These are phyloP conservation scores for Neofusicoccum sp. DNA, from an alignment of 2,329 filamentous ascomycete species.

Conservation along the genomic window DNA sequence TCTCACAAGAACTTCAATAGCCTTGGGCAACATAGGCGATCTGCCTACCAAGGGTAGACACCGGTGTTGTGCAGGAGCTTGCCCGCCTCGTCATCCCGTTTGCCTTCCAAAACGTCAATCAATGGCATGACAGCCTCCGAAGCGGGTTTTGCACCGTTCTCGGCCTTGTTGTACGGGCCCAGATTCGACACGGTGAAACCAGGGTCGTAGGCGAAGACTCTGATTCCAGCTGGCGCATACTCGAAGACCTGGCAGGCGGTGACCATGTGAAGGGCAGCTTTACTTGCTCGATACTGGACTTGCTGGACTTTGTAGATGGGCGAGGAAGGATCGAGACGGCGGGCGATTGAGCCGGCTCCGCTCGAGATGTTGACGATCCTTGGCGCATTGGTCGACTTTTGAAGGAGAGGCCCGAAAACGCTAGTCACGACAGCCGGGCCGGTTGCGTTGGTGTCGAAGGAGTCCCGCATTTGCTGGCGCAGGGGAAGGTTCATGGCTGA, in stretches of 20 bases:
- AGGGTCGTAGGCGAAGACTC: slow-evolving; percentile 43
- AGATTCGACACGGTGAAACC: slow-evolving; percentile 43
- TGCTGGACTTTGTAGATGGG: slow-evolving; percentile 32
- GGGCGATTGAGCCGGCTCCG: slow-evolving; percentile 38
- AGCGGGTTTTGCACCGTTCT: slow-evolving; percentile 40
- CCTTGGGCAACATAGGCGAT: too few species aligned
- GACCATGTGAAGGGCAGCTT: slow-evolving; percentile 46
- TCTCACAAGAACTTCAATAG: too few species aligned
- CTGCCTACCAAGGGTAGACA: slow-evolving; percentile 35
- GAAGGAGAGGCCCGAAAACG: slow-evolving; percentile 25
- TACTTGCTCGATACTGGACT: slow-evolving; percentile 40
- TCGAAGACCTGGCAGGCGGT: slow-evolving; percentile 33
- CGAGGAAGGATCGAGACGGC: slow-evolving; percentile 30
- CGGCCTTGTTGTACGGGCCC: slow-evolving; percentile 34
- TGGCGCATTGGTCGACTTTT: slow-evolving; percentile 24
- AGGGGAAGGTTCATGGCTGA: slow-evolving; percentile 41
- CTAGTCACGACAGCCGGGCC: slow-evolving; percentile 32
- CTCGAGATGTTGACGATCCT: slow-evolving; percentile 42
- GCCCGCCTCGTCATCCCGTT: slow-evolving; percentile 36
- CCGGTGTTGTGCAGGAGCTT: slow-evolving; percentile 37
- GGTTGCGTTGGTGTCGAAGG: slow-evolving; percentile 35
- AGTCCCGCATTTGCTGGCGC: slow-evolving; percentile 4
- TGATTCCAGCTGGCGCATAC: slow-evolving; percentile 32
- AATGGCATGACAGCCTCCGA: slow-evolving; percentile 37
- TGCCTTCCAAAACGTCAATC: slow-evolving; percentile 41